A percentile compares a stretch with the other conserved stretches of the same genome.
These are phyloP conservation scores for Mycosphaerella arachidis DNA, from an alignment of 2,329 filamentous ascomycete genomes.

Conservation along the genomic window DNA sequence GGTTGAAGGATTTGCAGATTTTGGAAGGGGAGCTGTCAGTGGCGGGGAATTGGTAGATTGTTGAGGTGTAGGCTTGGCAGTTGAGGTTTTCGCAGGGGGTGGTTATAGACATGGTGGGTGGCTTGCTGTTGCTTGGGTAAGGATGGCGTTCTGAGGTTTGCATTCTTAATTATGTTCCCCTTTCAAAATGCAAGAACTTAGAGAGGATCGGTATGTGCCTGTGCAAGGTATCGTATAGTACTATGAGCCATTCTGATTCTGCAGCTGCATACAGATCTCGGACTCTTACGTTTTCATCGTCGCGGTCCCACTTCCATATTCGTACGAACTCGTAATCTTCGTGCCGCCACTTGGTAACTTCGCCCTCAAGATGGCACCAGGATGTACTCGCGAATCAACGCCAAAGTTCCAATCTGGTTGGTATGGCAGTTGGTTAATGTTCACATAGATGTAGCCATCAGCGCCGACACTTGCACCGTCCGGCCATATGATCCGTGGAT, in stretches of 20 bases:
- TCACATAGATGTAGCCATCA: slow-evolving; percentile 47
- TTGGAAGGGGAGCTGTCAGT: background rate
- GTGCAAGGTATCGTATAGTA: background rate
- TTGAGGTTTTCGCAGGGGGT: background rate
- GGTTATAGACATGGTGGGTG: background rate
- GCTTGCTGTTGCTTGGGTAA: background rate
- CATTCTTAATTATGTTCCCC: background rate
- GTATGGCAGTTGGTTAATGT: slow-evolving; percentile 48
- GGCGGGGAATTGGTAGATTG: background rate
- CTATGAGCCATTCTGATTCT: background rate
- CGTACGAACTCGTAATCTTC: slow-evolving; percentile 35
- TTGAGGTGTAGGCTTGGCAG: background rate
- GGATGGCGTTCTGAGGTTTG: background rate
- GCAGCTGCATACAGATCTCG: background rate
- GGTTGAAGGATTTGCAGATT: slow-evolving; percentile 3
- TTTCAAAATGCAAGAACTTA: background rate
- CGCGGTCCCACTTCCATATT: slow-evolving; percentile 2
- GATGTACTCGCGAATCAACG: slow-evolving; percentile 39
- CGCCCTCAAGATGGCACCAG: slow-evolving; percentile 43
- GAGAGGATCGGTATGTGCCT: background rate
- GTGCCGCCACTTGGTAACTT: slow-evolving; percentile 40
- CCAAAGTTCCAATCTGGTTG: slow-evolving; percentile 48
- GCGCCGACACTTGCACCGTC: slow-evolving; percentile 40
- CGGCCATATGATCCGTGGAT: slow-evolving; percentile 44
- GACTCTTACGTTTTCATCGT: background rate